Conservation (phyloP, 108 stramenopile species). For the Nannochloropsis gaditana region DNA sequence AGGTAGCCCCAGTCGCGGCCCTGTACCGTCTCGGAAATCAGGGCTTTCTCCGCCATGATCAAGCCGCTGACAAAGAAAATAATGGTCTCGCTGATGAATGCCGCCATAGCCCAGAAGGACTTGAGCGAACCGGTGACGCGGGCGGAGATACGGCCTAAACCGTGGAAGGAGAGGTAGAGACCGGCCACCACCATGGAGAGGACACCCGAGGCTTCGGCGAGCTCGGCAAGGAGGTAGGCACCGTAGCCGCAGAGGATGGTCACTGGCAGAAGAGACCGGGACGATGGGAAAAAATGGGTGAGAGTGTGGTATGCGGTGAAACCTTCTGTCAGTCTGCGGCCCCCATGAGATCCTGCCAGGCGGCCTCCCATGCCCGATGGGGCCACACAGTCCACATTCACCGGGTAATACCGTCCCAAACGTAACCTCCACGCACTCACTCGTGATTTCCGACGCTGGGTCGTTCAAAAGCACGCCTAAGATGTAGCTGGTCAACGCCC, state of each 20-base stretch:
- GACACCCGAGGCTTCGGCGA: constrained; percentile 59
- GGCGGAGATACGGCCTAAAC: constrained; percentile 32
- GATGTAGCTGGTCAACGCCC: constrained; percentile 23
- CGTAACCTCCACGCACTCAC: constrained; percentile 68
- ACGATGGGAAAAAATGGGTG: neutral
- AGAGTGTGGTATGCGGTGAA: neutral
- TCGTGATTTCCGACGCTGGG: constrained; percentile 60
- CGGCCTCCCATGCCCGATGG: no score
- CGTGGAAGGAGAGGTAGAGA: constrained; percentile 42
- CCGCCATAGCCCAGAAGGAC: constrained; percentile 67
- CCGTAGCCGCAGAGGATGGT: constrained; percentile 68
- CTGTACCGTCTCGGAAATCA: neutral
- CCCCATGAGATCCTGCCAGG: no score
- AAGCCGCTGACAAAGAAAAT: constrained; percentile 23
- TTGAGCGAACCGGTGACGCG: constrained; percentile 28
- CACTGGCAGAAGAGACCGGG: constrained; percentile 51
- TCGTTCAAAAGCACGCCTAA: constrained; percentile 48
- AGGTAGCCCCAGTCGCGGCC: constrained; percentile 39
- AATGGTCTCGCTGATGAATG: constrained; percentile 69
- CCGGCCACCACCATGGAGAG: constrained; percentile 68
- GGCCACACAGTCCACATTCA: neutral
- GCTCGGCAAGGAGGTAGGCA: constrained; percentile 64
- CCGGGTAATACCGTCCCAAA: constrained; percentile 69
- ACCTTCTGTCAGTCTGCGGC: neutral
- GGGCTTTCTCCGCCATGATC: constrained; percentile 40